Evolutionary conservation across 202 grass and related monocot species (phyloP).

Genomic region (Zoysia matrella): DNA sequence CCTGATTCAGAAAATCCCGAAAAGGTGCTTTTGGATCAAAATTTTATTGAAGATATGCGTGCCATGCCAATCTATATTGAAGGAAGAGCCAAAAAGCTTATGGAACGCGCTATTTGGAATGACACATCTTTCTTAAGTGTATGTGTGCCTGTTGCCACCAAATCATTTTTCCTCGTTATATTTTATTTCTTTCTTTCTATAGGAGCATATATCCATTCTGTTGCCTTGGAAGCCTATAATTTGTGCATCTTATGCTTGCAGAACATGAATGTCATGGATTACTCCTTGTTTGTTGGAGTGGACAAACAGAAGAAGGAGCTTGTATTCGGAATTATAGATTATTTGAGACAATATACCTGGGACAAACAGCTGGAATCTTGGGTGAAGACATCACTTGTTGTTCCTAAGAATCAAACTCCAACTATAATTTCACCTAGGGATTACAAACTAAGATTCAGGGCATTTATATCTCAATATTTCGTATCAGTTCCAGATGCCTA

Average conservation of each 20-base stretch:
- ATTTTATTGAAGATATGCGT: constrained; percentile 96
- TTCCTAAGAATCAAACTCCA: constrained; percentile 81
- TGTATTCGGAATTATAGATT: constrained; percentile 97
- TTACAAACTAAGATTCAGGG: constrained; percentile 91
- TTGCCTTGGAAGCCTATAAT: constrained; percentile 9
- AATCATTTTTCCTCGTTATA: constrained; percentile 26
- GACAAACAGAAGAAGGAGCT: constrained; percentile 79
- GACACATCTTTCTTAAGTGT: constrained; percentile 90
- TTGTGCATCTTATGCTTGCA: constrained; percentile 49
- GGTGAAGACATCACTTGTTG: constrained; percentile 90
- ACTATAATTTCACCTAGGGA: constrained; percentile 90
- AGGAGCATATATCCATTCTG: constrained; percentile 2
- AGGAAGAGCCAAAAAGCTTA: constrained; percentile 73
- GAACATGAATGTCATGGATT: constrained; percentile 93
- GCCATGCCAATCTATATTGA: constrained; percentile 81
- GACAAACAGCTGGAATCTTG: constrained; percentile 96
- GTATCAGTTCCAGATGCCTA: constrained; percentile 69
- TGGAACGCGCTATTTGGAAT: constrained; percentile 96
- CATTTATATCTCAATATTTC: constrained; percentile 76
- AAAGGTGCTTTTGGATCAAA: constrained; percentile 89
- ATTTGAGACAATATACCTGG: constrained; percentile 96
- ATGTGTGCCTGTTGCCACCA: constrained; percentile 47
- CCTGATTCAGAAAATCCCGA: constrained; percentile 56
- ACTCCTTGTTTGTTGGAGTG: constrained; percentile 90
- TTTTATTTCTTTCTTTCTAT: neutral